Base-by-base conservation (phyloP, 192 early-diverging fungal genomes). In the Coemansia sp. region DNA sequence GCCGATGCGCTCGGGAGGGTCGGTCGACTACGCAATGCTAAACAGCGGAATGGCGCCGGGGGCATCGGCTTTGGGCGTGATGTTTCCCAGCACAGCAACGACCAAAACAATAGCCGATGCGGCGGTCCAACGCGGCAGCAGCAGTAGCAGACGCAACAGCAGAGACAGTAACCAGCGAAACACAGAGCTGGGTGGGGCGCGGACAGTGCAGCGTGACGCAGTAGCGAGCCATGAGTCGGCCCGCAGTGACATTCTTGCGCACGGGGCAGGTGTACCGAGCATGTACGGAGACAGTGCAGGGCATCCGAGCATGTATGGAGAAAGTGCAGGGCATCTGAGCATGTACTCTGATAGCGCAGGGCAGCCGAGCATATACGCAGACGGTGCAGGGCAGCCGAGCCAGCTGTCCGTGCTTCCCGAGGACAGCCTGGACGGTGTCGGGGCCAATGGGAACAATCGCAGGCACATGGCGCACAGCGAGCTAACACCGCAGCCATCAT, bases 31-130 rank as follows among this genome's bases (percentile, higher is more conserved):
- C 23, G 55, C 59, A 20, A 46, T 58, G 22, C 20, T 69, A 42
- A 54, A 25, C 3, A 37, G 49, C 8, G 61, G 57, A 52, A 22
- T 55, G 51, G 54, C 64, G 21, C 65, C 69, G 12, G 51, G 51
- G 17, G 50, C 69, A 8, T 65, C 75, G 11, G 65, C 75, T 9
- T 59, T 77, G 55, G 75, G 75, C 7, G 75, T 77, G 23, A 55
- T 71, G 52, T 77, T 77, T 65, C 61, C 65, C 26, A 46, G 64
- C 55, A 55, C 20, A 48, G 64, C 60, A 54, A 64, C 50, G 50
- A 64, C 23, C 54, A 49, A 51, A 17, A 44, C 25, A 36, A 34
- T 34, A 8, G 7, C 31, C 31, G 31, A 34, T 34, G 31, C 31
- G 31, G 20, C 38, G 37, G 61, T 37, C 51, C 61, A 63, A 63